phyloP scores from a whole-genome alignment of 148 eudicot genomes.

The Chenopodium album region DNA sequence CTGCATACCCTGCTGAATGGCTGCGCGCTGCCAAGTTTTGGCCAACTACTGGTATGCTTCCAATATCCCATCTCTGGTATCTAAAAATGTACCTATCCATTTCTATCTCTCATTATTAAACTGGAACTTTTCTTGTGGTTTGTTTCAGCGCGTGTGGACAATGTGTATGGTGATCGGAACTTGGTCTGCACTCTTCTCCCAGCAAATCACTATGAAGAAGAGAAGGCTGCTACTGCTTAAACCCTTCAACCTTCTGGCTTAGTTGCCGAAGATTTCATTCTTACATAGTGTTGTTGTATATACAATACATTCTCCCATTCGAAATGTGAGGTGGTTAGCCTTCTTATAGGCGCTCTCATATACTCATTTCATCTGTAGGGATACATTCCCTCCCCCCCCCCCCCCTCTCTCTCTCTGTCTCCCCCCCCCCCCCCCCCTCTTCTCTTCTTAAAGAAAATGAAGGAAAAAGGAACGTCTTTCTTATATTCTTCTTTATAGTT shows the following conservation, averaged over 20 bases:
- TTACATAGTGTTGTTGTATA: conserved; percentile 28
- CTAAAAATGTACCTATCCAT: background rate
- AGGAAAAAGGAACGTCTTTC: conserved; percentile 16
- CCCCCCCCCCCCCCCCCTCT: background rate
- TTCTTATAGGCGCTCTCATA: background rate
- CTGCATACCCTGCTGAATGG: conserved; percentile 97
- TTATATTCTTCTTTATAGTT: conserved; percentile 13
- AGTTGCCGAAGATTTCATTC: conserved; percentile 14
- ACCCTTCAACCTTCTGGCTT: background rate
- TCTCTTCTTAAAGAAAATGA: background rate
- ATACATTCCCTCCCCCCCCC: conserved; percentile 21
- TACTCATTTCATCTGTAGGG: background rate
- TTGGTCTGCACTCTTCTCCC: conserved; percentile 89
- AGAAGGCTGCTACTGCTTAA: conserved; percentile 77
- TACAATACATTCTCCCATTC: conserved; percentile 14
- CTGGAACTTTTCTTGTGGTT: background rate
- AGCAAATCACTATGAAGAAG: conserved; percentile 69
- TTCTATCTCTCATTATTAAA: background rate
- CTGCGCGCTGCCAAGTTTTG: conserved; percentile 86
- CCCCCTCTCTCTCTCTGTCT: background rate
- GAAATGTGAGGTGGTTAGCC: background rate
- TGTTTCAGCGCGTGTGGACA: conserved; percentile 79
- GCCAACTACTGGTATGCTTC: conserved; percentile 78
- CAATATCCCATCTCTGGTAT: background rate
- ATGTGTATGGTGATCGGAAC: conserved; percentile 97